phyloP scores from a whole-genome alignment of 1,139 yeast genomes.

The Geotrichum histeridarum region DNA sequence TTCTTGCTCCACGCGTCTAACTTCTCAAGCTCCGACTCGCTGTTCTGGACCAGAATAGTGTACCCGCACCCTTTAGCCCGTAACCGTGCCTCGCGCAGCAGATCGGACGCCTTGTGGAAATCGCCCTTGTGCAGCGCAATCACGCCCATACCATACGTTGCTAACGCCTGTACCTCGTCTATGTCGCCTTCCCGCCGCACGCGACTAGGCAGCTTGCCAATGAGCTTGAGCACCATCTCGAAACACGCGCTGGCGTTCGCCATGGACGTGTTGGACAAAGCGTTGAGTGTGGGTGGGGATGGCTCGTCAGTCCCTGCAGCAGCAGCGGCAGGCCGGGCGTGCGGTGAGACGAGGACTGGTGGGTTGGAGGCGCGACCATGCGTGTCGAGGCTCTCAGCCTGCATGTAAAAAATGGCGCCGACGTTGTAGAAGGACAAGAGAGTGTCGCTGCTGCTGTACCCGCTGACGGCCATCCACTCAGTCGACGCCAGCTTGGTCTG shows the following conservation, averaged over 20 bases:
- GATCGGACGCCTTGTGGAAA: slow-evolving; percentile 53
- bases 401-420: slow-evolving; percentile 66
- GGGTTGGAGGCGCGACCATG: slow-evolving; percentile 25
- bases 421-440: slow-evolving; percentile 61
- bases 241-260: slow-evolving; percentile 23
- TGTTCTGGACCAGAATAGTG: slow-evolving; percentile 55
- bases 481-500: slow-evolving; percentile 62
- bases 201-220: slow-evolving; percentile 47
- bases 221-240: slow-evolving; percentile 46
- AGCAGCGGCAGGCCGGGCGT: not conserved
- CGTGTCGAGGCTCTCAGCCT: slow-evolving; percentile 62
- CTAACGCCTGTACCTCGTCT: slow-evolving; percentile 66
- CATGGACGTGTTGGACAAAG: slow-evolving; percentile 28
- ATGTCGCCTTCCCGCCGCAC: slow-evolving; percentile 44
- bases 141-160: slow-evolving; percentile 83
- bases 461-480: slow-evolving; percentile 69
- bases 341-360: not conserved
- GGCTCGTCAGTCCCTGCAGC: slow-evolving; percentile 38
- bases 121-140: slow-evolving; percentile 57
- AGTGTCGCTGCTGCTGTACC: slow-evolving; percentile 60
- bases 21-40: slow-evolving; percentile 60
- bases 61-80: slow-evolving; percentile 67
- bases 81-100: slow-evolving; percentile 64
- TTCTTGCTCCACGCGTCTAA: slow-evolving; percentile 33
- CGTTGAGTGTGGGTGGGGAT: not conserved